A percentile compares a stretch with the other conserved stretches of the same genome.
phyloP scores from a whole-genome alignment of 2,329 filamentous ascomycete species.

The Hymenoscyphus repandus region DNA sequence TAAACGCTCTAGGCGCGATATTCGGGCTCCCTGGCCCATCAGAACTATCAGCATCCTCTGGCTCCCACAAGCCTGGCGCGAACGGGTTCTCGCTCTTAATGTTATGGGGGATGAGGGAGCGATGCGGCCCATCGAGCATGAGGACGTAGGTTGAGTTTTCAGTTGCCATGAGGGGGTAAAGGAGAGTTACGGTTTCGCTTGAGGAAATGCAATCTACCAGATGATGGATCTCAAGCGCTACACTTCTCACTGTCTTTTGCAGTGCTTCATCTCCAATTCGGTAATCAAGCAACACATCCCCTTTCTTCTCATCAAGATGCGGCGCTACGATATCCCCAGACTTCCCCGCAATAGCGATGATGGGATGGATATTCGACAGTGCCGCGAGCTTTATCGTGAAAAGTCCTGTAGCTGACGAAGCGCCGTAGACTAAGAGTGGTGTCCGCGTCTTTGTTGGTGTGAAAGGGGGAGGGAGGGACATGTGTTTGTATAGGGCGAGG shows the following conservation, averaged over 20 bases:
- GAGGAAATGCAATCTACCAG: constrained; percentile 21
- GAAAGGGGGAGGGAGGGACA: constrained; percentile 46
- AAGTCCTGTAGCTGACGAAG: constrained; percentile 47
- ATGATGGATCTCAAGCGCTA: constrained; percentile 14
- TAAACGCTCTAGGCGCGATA: neutral
- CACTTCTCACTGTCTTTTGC: constrained; percentile 16
- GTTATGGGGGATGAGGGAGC: neutral
- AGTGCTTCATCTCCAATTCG: constrained; percentile 41
- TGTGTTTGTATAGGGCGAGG: constrained; percentile 42
- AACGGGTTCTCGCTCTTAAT: neutral
- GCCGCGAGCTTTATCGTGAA: constrained; percentile 47
- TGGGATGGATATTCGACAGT: constrained; percentile 46
- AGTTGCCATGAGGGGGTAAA: neutral
- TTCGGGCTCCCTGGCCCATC: neutral
- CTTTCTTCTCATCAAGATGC: constrained; percentile 35
- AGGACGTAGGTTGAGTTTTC: neutral
- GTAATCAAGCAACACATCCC: constrained; percentile 53
- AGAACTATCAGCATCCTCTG: neutral
- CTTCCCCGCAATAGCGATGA: constrained; percentile 51
- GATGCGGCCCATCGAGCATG: neutral
- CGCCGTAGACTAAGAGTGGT: constrained; percentile 44
- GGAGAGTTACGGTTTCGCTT: constrained; percentile 8
- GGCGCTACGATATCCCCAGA: constrained; percentile 32
- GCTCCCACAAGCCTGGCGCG: neutral
- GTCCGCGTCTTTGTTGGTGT: constrained; percentile 5